phyloP scores from a whole-genome alignment of 768 basidiomycete species.

The Suillus variegatus region DNA sequence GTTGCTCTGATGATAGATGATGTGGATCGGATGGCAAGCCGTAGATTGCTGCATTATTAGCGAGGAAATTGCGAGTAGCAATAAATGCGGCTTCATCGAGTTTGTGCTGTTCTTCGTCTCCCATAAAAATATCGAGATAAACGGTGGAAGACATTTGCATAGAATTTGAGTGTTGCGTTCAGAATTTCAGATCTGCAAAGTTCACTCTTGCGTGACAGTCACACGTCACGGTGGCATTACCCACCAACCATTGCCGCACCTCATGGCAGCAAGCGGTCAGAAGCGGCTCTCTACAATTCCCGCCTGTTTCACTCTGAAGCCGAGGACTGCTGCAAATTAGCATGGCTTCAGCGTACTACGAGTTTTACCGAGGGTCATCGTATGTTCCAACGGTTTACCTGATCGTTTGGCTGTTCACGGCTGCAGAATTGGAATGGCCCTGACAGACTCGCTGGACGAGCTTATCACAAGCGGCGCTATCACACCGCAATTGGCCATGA shows the following conservation, averaged over 20 bases:
- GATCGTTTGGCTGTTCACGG: slow-evolving; percentile 2
- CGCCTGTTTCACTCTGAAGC: slow-evolving; percentile 8
- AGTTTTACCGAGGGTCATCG: slow-evolving; percentile 92
- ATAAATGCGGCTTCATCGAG: slow-evolving; percentile 32
- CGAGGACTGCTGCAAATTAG: slow-evolving; percentile 16
- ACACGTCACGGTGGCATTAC: slow-evolving; percentile 21
- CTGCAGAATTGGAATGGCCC: slow-evolving; percentile 89
- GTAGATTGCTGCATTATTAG: slow-evolving; percentile 41
- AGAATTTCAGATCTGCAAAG: slow-evolving; percentile 20
- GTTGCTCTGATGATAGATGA: slow-evolving; percentile 44
- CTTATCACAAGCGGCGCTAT: slow-evolving; percentile 96
- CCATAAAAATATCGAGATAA: slow-evolving; percentile 46
- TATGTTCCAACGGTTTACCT: slow-evolving; percentile 42
- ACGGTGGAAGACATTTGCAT: slow-evolving; percentile 11
- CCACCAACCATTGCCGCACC: slow-evolving; percentile 5
- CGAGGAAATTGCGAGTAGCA: slow-evolving; percentile 34
- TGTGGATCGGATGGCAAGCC: slow-evolving; percentile 40
- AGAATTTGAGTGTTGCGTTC: not conserved
- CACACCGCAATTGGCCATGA: slow-evolving; percentile 97
- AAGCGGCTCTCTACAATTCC: slow-evolving; percentile 2
- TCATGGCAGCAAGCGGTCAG: slow-evolving; percentile 1
- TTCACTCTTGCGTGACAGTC: slow-evolving; percentile 24
- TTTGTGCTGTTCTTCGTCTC: slow-evolving; percentile 33
- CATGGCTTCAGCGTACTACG: slow-evolving; percentile 88
- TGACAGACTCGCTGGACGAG: slow-evolving; percentile 98